Evolutionary conservation across 257 asterid species (phyloP).

Genomic region (Verbascum thapsus): DNA sequence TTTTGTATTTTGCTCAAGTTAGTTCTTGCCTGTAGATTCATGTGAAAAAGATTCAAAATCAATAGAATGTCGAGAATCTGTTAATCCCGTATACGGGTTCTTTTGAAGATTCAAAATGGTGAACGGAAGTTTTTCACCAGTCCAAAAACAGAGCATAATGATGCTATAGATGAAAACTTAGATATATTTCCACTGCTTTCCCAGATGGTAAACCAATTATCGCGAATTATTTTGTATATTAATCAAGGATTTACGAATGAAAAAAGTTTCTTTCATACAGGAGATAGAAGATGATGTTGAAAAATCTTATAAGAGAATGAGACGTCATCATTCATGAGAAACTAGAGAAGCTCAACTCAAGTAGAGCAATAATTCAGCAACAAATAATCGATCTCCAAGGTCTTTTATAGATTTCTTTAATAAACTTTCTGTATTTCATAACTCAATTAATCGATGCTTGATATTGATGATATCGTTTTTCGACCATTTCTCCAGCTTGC

Average conservation of each 20-base stretch:
- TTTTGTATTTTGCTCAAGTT: neutral
- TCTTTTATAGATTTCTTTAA: slow-evolving; percentile 15
- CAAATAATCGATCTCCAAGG: slow-evolving; percentile 50
- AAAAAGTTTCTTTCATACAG: slow-evolving; percentile 29
- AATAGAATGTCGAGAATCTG: slow-evolving; percentile 14
- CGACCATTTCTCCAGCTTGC: slow-evolving; percentile 33
- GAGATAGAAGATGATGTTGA: slow-evolving; percentile 45
- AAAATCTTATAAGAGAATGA: slow-evolving; percentile 18
- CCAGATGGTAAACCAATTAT: slow-evolving; percentile 32
- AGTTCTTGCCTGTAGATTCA: slow-evolving; percentile 40
- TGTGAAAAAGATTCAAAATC: slow-evolving; percentile 34
- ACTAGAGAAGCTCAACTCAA: slow-evolving; percentile 20
- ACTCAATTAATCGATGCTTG: slow-evolving; percentile 7
- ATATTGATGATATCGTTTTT: neutral
- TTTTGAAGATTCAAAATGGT: neutral
- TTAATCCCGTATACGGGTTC: slow-evolving; percentile 26
- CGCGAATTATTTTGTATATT: neutral
- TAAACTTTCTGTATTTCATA: slow-evolving; percentile 2
- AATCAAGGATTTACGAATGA: neutral
- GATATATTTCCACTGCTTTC: slow-evolving; percentile 7
- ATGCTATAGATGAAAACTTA: slow-evolving; percentile 9
- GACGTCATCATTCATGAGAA: slow-evolving; percentile 13
- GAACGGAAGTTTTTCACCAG: slow-evolving; percentile 14
- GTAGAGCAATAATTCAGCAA: slow-evolving; percentile 14
- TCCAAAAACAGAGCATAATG: slow-evolving; percentile 26